phyloP scores from a whole-genome alignment of 805 yeast genomes.

The Saccharomyces eubayanus region DNA sequence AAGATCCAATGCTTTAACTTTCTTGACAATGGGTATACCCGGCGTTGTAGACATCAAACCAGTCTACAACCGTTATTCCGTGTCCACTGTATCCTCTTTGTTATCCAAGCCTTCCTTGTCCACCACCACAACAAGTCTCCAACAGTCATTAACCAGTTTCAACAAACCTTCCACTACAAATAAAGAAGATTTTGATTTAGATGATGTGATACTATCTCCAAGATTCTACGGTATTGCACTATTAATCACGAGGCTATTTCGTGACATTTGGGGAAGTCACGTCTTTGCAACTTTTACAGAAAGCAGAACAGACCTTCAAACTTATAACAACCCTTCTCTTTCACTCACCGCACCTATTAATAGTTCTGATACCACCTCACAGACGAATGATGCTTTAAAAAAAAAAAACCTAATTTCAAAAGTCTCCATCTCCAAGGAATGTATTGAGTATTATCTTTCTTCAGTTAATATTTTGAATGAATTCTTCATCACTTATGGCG shows the following conservation, averaged over 20 bases:
- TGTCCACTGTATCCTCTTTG: constrained; percentile 24
- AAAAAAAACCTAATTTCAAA: constrained; percentile 17
- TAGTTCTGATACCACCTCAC: neutral
- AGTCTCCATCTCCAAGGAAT: constrained; percentile 29
- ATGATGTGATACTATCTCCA: constrained; percentile 82
- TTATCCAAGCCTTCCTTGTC: constrained; percentile 18
- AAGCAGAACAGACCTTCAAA: constrained; percentile 4
- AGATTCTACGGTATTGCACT: constrained; percentile 83
- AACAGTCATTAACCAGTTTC: constrained; percentile 8
- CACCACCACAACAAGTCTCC: constrained; percentile 2
- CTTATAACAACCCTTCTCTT: neutral
- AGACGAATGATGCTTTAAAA: neutral
- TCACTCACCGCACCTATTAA: neutral
- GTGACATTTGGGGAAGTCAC: constrained; percentile 69
- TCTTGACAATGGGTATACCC: constrained; percentile 37
- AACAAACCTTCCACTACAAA: constrained; percentile 7
- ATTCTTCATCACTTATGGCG: constrained; percentile 59
- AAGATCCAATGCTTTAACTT: constrained; percentile 37
- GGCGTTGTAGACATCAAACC: constrained; percentile 38
- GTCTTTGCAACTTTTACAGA: constrained; percentile 43
- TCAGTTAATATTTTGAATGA: constrained; percentile 62
- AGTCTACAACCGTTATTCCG: constrained; percentile 29
- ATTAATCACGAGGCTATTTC: constrained; percentile 66
- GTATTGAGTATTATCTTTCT: constrained; percentile 62
- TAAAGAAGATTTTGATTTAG: constrained; percentile 36